These are phyloP conservation scores for Punica granatum DNA, from an alignment of 345 rosid genomes.

Conservation along the genomic window DNA sequence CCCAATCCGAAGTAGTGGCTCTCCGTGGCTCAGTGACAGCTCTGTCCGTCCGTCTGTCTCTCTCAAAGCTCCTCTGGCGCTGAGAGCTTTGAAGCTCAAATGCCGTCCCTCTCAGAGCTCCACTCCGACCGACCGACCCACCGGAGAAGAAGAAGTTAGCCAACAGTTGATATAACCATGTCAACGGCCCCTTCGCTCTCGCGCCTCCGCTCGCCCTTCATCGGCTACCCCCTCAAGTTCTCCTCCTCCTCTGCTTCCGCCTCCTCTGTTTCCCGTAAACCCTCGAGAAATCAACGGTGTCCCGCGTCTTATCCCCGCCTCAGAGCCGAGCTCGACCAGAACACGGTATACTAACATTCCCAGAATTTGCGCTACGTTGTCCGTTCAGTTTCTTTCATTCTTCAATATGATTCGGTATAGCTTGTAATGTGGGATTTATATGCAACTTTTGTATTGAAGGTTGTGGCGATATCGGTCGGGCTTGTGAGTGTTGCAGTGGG, in stretches of 20 bases:
- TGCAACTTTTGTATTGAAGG: constrained; percentile 19
- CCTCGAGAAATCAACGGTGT: constrained; percentile 30
- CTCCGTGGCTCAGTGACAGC: neutral
- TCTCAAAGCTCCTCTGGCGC: neutral
- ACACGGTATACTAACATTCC: constrained; percentile 43
- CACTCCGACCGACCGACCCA: neutral
- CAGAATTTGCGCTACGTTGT: neutral
- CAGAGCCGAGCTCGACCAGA: constrained; percentile 77
- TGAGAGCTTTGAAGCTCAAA: neutral
- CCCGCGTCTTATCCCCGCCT: constrained; percentile 43
- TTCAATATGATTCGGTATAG: neutral
- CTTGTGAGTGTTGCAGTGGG: constrained; percentile 73
- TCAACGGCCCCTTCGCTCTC: constrained; percentile 33
- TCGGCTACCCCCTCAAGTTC: constrained; percentile 36
- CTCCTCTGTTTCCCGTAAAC: constrained; percentile 16
- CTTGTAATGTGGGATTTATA: neutral
- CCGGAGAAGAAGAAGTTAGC: neutral
- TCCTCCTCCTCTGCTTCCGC: constrained; percentile 20
- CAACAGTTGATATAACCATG: constrained; percentile 24
- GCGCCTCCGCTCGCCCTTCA: constrained; percentile 54
- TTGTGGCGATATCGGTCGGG: constrained; percentile 78
- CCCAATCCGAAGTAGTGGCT: neutral
- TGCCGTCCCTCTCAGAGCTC: neutral
- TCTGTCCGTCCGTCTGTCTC: neutral
- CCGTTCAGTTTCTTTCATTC: neutral